Evolutionary conservation across 1,284 basidiomycete genomes (phyloP).

Genomic region (Macrocystidia cucumis): DNA sequence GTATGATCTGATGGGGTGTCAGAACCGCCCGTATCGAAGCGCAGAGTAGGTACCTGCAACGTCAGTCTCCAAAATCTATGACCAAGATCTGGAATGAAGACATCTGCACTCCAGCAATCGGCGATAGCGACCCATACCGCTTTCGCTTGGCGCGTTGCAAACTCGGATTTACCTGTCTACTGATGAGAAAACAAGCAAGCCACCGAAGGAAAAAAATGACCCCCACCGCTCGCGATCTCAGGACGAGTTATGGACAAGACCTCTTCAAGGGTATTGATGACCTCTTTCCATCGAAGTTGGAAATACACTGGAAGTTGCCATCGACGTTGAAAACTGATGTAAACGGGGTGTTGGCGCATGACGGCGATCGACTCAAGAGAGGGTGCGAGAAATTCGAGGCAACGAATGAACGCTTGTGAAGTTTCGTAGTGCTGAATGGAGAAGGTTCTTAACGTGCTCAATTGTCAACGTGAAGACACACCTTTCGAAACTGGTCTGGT

Average conservation of each 20-base stretch:
- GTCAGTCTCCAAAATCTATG: constrained; percentile 85
- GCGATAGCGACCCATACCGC: constrained; percentile 69
- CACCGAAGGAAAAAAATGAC: background rate
- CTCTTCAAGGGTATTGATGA: constrained; percentile 72
- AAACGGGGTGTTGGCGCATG: constrained; percentile 70
- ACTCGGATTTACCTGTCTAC: constrained; percentile 27
- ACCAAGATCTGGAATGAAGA: constrained; percentile 76
- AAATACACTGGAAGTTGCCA: constrained; percentile 98
- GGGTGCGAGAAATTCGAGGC: constrained; percentile 78
- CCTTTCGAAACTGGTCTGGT: constrained; percentile 85
- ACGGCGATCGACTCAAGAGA: constrained; percentile 60
- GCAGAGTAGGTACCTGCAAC: constrained; percentile 77
- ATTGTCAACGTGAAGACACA: constrained; percentile 23
- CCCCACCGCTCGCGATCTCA: constrained; percentile 29
- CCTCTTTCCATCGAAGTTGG: constrained; percentile 96
- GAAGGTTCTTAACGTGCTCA: background rate
- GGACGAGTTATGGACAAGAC: constrained; percentile 37
- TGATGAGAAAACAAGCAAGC: constrained; percentile 10
- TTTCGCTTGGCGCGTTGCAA: constrained; percentile 56
- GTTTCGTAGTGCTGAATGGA: constrained; percentile 68
- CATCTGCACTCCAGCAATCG: constrained; percentile 78
- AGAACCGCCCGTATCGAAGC: constrained; percentile 5
- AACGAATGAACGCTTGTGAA: constrained; percentile 79
- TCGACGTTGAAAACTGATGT: constrained; percentile 67
- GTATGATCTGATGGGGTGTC: constrained; percentile 49